Base-by-base conservation (phyloP, 2,329 filamentous ascomycete species). In the Fusarium burgessii region DNA sequence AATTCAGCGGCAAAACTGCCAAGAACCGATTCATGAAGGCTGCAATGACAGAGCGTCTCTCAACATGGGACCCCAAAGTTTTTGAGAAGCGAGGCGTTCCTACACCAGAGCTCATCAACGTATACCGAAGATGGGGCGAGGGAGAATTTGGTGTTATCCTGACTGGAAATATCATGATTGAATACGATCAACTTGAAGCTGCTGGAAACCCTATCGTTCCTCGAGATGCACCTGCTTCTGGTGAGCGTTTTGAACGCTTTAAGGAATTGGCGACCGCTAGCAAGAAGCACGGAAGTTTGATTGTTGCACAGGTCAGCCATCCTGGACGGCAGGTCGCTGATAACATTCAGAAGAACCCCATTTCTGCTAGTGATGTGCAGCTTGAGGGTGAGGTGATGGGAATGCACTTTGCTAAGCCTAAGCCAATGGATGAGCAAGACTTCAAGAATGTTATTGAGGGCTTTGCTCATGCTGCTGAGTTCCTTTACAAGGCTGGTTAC, bases 1-100 rank as follows among this genome's bases (percentile, higher is more conserved):
- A 80, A 29, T 87, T 88, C 77, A 86, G 85, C 43, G 84, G 85
- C 55, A 84, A 82, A 61, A 86, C 84, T 3, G 89, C 89, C 3
- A 86, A 85, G 43, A 92, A 92, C 76, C 84, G 89, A n/a, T 89
- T 92, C 74, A 78, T 92, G 70, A 92, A 92, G 78, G 89, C 83
- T 9, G 87, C 91, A 43, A 92, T 92, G 90, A 88, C 87, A 4
- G 91, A 93, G 77, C 82, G 85, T 11, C 80, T 92, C 17, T 87
- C 89, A 0, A 88, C 86, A 8, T 92, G 88, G 88, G 83, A 87
- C 62, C 81, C 85, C 10, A 84, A 84, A 27, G 82, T 88, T 60
- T 72, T 87, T 12, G 78, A 84, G 25, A 82, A 82, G 6, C 84
- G 90, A 43, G 83, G 82, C 1, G 72, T 84, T 25, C 82, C 82